Evolutionary conservation across 1,139 yeast species (phyloP).

Genomic region (Protomyces inundatus): DNA sequence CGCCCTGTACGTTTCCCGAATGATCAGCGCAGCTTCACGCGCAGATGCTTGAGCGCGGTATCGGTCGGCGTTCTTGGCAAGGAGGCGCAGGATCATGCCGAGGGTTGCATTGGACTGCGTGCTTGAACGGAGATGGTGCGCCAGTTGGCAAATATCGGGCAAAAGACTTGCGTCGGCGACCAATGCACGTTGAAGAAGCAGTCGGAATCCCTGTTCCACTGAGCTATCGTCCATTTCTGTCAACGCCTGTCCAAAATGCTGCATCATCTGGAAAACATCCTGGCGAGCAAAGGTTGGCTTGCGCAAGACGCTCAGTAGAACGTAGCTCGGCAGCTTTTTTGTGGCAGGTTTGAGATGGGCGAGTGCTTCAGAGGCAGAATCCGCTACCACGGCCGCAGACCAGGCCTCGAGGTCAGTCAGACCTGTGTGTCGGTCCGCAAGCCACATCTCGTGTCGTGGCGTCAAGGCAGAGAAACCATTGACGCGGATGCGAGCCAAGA

Average conservation of each 20-base stretch:
- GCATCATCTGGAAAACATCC: not conserved
- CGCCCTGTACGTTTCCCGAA: too few species aligned
- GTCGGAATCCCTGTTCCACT: not conserved
- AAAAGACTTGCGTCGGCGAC: not conserved
- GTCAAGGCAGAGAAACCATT: not conserved
- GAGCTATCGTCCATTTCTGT: slow-evolving; percentile 2
- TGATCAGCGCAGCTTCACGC: too few species aligned
- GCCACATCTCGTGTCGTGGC: not conserved
- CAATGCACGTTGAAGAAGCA: not conserved
- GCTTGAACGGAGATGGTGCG: too few species aligned
- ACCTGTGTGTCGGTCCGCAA: not conserved
- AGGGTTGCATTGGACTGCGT: too few species aligned
- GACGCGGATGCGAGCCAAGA: not conserved
- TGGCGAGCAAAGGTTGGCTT: not conserved
- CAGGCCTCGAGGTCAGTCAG: not conserved
- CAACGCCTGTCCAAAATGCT: not conserved
- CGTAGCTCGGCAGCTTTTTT: not conserved
- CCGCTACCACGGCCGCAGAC: not conserved
- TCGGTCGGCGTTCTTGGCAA: not conserved
- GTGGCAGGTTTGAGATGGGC: not conserved
- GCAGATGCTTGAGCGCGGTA: not conserved
- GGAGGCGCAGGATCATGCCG: not conserved
- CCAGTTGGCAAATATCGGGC: not conserved
- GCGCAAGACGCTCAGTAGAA: slow-evolving; percentile 2
- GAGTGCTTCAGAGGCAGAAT: slow-evolving; percentile 5